These are phyloP conservation scores for Leccinum boreale DNA, from an alignment of 768 basidiomycete species.

Conservation along the genomic window DNA sequence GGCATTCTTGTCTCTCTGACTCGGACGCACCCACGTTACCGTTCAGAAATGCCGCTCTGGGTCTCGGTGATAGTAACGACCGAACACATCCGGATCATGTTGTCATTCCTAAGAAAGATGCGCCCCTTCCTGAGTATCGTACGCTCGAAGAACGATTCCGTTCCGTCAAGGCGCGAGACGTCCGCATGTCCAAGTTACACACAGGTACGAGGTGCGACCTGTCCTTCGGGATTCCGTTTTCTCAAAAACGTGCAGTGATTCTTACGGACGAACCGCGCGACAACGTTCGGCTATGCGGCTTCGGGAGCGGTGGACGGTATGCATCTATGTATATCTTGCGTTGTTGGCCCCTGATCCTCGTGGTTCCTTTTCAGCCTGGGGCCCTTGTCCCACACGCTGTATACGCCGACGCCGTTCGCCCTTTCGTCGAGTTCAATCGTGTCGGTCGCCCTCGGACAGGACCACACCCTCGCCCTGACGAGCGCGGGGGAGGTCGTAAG, in stretches of 20 bases:
- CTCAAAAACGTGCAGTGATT: conserved; percentile 34
- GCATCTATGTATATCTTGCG: conserved; percentile 17
- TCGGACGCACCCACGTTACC: background rate
- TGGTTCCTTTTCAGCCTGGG: conserved; percentile 53
- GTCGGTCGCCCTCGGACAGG: conserved; percentile 83
- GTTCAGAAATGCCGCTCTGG: conserved; percentile 81
- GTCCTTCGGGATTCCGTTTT: background rate
- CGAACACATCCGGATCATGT: conserved; percentile 78
- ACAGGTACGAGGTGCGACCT: conserved; percentile 49
- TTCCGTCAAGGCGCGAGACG: conserved; percentile 57
- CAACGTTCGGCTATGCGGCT: conserved; percentile 85
- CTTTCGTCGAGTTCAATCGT: conserved; percentile 55
- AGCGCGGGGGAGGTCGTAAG: conserved; percentile 77
- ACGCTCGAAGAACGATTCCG: conserved; percentile 50
- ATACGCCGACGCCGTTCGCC: conserved; percentile 58
- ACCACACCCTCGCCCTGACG: conserved; percentile 89
- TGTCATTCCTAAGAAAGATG: conserved; percentile 34
- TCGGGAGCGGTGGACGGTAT: conserved; percentile 82
- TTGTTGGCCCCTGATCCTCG: background rate
- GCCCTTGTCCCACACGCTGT: conserved; percentile 73
- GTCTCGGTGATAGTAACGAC: conserved; percentile 77
- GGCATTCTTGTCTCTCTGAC: background rate
- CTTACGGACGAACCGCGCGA: conserved; percentile 70
- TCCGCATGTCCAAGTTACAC: conserved; percentile 86
- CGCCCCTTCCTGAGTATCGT: conserved; percentile 12